Evolutionary conservation across 1,284 basidiomycete species (phyloP), one percentile per base, ranked within the genome.

Genomic region (Fomes fomentarius): DNA sequence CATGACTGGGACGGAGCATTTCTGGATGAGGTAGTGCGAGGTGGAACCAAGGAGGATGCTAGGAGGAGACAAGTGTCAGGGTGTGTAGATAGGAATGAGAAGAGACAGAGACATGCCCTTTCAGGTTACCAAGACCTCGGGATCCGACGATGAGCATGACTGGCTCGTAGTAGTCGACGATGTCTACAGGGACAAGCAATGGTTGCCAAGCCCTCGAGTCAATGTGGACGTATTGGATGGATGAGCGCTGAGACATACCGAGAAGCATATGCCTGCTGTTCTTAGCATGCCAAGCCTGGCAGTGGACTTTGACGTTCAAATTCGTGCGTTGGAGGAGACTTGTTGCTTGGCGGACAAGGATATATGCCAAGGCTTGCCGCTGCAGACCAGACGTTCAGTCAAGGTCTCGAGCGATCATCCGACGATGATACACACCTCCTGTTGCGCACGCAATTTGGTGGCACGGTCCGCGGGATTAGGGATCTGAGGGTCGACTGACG

Each of bases 11-110:
- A 85, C 84, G 3, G 80, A 82, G n/a, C 80, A 82, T 70, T 87
- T 88, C 63, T 91, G 94, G 39, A 98, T 94, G 45, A 98, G 85
- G 70, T 99, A 99, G 72, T 98, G 94, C 3, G 93, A 96, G 0
- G 95, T 98, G 3, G 94, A 96, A n/a, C 96, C 96, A 33, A 98
- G 87, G 6, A 98, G 79, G 66, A 98, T 96, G 22, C 95, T 94
- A 65, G 21, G 52, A 30, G 19, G 39, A 37, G 44, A 22, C 30
- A 30, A 15, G 9, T 12, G 43, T 31, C 17, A 50, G 25, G n/a
- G n/a, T n/a, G n/a, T 14, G 10, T 4, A 4, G 28, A 9, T 22
- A 45, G 42, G 5, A 28, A 14, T 21, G n/a, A 11, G 33, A 14
- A 21, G 10, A 58, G 9, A 22, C 37, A n/a, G 46, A 46, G 47